A percentile compares a stretch with the other conserved stretches of the same genome.
These are phyloP conservation scores for Wallacemonas rigidus DNA, from an alignment of 208 protist genomes.

Conservation along the genomic window DNA sequence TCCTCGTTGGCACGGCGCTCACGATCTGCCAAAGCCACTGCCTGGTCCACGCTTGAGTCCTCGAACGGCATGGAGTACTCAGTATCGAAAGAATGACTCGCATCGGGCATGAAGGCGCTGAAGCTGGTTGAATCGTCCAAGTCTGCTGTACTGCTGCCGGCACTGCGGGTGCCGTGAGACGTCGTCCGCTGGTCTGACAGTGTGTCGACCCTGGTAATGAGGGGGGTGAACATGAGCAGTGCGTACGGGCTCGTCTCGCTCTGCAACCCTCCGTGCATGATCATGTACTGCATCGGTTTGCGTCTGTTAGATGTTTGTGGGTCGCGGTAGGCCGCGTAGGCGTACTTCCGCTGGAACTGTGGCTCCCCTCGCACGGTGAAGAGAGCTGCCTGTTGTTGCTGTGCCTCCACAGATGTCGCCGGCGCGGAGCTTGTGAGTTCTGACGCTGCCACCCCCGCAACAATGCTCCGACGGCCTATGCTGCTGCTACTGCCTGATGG, in stretches of 20 bases:
- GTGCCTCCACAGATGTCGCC: background rate
- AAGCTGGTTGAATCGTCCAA: conserved; percentile 22
- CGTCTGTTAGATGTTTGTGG: conserved; percentile 20
- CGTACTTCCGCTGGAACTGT: conserved; percentile 82
- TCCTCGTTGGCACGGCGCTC: conserved; percentile 27
- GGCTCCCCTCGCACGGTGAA: conserved; percentile 60
- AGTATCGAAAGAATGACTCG: conserved; percentile 13
- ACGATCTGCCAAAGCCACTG: conserved; percentile 5
- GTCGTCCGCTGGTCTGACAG: conserved; percentile 5
- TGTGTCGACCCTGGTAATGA: conserved; percentile 26
- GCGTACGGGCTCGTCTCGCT: conserved; percentile 59
- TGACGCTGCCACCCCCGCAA: background rate
- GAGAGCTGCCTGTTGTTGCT: conserved; percentile 29
- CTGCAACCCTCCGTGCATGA: conserved; percentile 78
- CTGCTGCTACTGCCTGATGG: background rate
- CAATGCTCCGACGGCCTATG: conserved; percentile 1
- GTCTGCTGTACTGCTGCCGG: background rate
- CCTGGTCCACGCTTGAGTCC: conserved; percentile 3
- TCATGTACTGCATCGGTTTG: conserved; percentile 61
- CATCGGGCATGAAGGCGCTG: conserved; percentile 1
- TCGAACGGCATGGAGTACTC: conserved; percentile 11
- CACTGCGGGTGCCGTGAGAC: background rate
- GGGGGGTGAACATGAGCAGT: conserved; percentile 76
- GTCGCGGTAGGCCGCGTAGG: conserved; percentile 48
- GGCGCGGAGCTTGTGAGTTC: conserved; percentile 7